Evolutionary conservation across 495 filamentous ascomycete genomes (phyloP).

Genomic region (Bryoglossum gracile): DNA sequence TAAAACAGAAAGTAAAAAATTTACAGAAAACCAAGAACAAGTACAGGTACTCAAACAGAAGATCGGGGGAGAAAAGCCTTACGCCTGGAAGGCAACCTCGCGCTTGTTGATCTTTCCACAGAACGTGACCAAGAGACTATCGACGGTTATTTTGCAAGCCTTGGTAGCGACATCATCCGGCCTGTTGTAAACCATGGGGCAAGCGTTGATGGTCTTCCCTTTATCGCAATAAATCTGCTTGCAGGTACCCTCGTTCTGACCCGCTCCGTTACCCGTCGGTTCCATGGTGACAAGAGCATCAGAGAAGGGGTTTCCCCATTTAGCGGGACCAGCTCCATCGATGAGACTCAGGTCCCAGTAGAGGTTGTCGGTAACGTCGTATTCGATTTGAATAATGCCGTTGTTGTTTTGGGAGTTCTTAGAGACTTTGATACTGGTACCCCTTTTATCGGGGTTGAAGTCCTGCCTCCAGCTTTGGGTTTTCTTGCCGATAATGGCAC

Average conservation of each 20-base stretch:
- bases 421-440: conserved; percentile 1
- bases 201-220: no score
- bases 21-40: no score
- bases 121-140: no score
- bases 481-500: neutral
- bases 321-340: neutral
- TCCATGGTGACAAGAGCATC: neutral
- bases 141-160: no score
- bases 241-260: no score
- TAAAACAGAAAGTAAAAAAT: no score
- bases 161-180: no score
- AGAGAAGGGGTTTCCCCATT: neutral
- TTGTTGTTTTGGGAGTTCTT: neutral
- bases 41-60: no score
- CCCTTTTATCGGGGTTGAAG: neutral
- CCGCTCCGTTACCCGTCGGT: neutral
- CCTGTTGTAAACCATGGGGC: no score
- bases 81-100: neutral
- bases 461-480: neutral
- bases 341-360: conserved; percentile 1
- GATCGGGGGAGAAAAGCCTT: no score
- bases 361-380: neutral
- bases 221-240: no score
- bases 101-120: neutral
- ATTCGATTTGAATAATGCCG: conserved; percentile 1